Evolutionary conservation across 441 rosid species (phyloP).

Genomic region (Erysimum pusillum): DNA sequence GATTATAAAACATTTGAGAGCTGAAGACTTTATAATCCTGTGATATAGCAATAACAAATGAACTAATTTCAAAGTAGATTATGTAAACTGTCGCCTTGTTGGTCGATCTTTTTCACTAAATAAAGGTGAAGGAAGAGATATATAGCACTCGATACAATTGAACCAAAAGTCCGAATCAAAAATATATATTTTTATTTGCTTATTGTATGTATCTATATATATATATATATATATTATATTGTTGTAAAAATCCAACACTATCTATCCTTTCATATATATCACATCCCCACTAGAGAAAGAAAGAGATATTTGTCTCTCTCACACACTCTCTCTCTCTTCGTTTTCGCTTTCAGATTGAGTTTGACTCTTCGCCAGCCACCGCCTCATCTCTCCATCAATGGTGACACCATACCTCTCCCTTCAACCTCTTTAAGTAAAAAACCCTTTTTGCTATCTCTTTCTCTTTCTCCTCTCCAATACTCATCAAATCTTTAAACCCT

Average conservation of each 20-base stretch:
- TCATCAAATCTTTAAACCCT: slow-evolving; percentile 43
- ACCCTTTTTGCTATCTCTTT: slow-evolving; percentile 38
- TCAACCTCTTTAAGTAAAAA: slow-evolving; percentile 33
- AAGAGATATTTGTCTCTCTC: slow-evolving; percentile 15
- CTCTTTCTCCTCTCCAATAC: slow-evolving; percentile 16
- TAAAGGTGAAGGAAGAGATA: neutral
- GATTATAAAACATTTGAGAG: too few relatives aligned
- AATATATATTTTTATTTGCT: neutral
- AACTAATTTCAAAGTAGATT: too few relatives aligned
- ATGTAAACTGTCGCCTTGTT: too few relatives aligned
- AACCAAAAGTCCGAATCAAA: neutral
- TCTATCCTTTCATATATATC: slow-evolving; percentile 60
- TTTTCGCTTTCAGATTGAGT: slow-evolving; percentile 62
- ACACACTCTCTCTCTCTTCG: slow-evolving; percentile 27
- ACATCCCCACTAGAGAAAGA: slow-evolving; percentile 40
- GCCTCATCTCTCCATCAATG: slow-evolving; percentile 56
- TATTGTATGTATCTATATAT: neutral
- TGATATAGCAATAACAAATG: too few relatives aligned
- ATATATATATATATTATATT: neutral
- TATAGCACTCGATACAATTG: neutral
- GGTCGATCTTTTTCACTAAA: too few relatives aligned
- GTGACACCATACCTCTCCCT: slow-evolving; percentile 55
- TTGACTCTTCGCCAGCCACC: slow-evolving; percentile 92
- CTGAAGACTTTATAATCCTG: too few relatives aligned
- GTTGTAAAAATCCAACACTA: slow-evolving; percentile 43